Evolutionary conservation across 148 eudicot species (phyloP).

Genomic region (Heliosperma pusillum): DNA sequence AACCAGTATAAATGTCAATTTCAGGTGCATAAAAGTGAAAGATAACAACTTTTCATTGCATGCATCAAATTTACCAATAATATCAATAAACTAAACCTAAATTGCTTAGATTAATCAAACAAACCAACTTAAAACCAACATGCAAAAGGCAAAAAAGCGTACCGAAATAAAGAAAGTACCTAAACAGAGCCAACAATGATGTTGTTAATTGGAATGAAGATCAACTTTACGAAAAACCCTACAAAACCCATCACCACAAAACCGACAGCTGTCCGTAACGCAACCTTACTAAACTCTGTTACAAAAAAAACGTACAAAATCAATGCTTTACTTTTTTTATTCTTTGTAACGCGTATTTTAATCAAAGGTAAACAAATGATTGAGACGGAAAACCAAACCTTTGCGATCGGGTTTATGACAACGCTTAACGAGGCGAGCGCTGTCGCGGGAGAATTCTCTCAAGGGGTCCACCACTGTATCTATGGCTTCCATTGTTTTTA

Average conservation of each 20-base stretch:
- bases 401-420: constrained; percentile 67
- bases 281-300: constrained; percentile 67
- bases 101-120: not conserved
- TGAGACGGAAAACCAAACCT: constrained; percentile 25
- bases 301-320: not conserved
- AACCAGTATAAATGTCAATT: not conserved
- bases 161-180: constrained; percentile 15
- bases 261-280: constrained; percentile 55
- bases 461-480: constrained; percentile 61
- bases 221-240: constrained; percentile 62
- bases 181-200: constrained; percentile 55
- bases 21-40: not conserved
- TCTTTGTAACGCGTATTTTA: too few species aligned
- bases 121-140: not conserved
- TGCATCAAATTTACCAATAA: not conserved
- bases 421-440: constrained; percentile 58
- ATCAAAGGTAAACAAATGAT: too few species aligned
- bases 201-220: constrained; percentile 62
- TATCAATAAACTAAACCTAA: too few species aligned
- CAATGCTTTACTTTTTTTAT: too few species aligned
- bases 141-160: not conserved
- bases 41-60: not conserved
- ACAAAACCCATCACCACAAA: constrained; percentile 74
- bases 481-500: constrained; percentile 44
- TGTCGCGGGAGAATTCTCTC: constrained; percentile 60